Evolutionary conservation across 176 grass and related monocot genomes (phyloP), one percentile per base, ranked within the genome.

Genomic region (Aegilops speltoides): DNA sequence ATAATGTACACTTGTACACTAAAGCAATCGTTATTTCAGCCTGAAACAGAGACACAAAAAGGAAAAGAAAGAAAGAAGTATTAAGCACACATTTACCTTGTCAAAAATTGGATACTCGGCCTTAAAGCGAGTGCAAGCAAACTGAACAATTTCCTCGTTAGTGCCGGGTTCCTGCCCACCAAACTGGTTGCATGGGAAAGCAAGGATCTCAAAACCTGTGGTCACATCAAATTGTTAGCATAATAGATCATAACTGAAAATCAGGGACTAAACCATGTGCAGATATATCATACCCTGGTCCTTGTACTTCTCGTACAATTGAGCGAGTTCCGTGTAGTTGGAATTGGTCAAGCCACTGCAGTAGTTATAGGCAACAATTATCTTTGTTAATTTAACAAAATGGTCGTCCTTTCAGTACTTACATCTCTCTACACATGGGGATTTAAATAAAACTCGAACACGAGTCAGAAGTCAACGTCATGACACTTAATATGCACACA

Each of bases 121-220:
- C 76, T 94, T 98, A 78, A 98, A 98, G 76, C 93, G 91, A 77
- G 93, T 94, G 85, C 96, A 94, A 74, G 90, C 93, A 79, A 98
- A 94, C 85, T 94, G 73, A 34, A 92, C 68, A 41, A 98, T 98
- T 84, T 98, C 93, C 70, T 94, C 93, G 61, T 96, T 96, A 67
- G 29, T 98, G 88, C 93, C 96, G 31, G 92, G 92, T 82, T 96
- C 93, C 80, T 98, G 93, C 20, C 84, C 90, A 26, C 86, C 93
- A 20, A 98, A 98, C 82, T 98, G 96, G 80, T 96, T 98, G 93
- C 92, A 98, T 26, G 93, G 96, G 57, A 98, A 96, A 71, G 93
- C 93, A 60, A 98, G 90, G 86, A 98, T 92, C 82, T 98, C 91
- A 76, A 98, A 86, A 87, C 90, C 96, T 98, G 64, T 45, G 65